Base-by-base conservation (phyloP, 805 yeast species). In the Candida odintsovae region DNA sequence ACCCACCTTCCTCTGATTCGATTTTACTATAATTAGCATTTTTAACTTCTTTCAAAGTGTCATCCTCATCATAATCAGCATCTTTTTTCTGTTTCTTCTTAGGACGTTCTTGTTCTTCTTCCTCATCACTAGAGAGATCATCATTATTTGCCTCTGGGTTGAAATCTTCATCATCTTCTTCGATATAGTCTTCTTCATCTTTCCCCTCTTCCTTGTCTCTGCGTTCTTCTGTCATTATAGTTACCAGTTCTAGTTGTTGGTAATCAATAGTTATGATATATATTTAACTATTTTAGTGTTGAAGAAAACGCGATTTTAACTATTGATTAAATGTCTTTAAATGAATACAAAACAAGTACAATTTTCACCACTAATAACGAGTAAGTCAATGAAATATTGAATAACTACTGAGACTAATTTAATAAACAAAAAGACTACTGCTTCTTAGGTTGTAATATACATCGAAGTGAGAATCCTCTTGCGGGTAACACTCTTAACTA, bases 81-180 rank as follows among this genome's bases (percentile, higher is more conserved):
- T 54, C 57, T 7, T 47, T 52, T 18, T 50, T 55, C 49, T 38
- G 45, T 42, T 47, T 59, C 47, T 38, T 58, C 66, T 37, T 55
- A 52, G 10, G 47, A 51, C 45, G 44, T 10, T 52, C 51, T 40
- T 31, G 12, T 20, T 48, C 51, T 7, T 55, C 61, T 22, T 52
- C 54, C 6, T 51, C 58, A 7, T 36, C 59, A 36, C 56, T 50
- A 10, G 48, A 43, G 33, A 51, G 52, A 7, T 54, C 47, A 4
- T 28, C 29, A 23, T 52, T 50, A 22, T 40, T 28, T 12, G 40
- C 47, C 37, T 61, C 64, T n/a, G 80, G 78, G 53, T 75, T 68
- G 56, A 70, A 79, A 54, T 79, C 85, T 49, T 76, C 82, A 53
- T 79, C 85, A 33, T 74, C 81, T 15, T 77, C 75, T 54, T 78